phyloP scores from a whole-genome alignment of 1,284 basidiomycete genomes.

The Cryptococcus jaspeensis region DNA sequence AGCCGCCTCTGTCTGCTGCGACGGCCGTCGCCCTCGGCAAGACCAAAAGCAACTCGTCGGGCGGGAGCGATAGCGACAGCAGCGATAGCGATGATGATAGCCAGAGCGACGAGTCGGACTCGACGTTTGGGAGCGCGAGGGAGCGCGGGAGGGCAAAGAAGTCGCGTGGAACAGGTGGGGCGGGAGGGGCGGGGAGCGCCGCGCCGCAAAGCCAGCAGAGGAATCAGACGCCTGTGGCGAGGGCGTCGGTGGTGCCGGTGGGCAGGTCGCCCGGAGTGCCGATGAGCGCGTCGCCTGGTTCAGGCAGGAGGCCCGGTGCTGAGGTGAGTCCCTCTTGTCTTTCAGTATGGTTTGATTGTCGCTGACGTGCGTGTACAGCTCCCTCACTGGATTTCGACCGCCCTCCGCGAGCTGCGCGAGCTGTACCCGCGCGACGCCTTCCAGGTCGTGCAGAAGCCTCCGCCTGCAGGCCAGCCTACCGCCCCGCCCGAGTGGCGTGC shows the following conservation, averaged over 20 bases:
- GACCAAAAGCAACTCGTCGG: no score
- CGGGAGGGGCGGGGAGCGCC: slow-evolving; percentile 75
- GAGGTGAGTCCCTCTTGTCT: slow-evolving; percentile 7
- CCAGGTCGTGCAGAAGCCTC: slow-evolving; percentile 63
- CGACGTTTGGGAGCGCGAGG: slow-evolving; percentile 64
- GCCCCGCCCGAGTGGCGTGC: slow-evolving; percentile 79
- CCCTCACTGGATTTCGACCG: slow-evolving; percentile 69
- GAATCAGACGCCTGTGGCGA: slow-evolving; percentile 13
- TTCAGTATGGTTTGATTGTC: not conserved
- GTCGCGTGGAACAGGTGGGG: no score
- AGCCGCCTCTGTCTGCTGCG: no score
- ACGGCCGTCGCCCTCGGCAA: no score
- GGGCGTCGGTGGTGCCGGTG: not conserved
- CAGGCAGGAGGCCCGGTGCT: slow-evolving; percentile 5
- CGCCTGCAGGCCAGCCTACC: slow-evolving; percentile 55
- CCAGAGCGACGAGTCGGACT: slow-evolving; percentile 34
- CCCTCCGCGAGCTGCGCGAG: slow-evolving; percentile 64
- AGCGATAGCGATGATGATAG: not conserved
- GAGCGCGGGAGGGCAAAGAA: slow-evolving; percentile 81
- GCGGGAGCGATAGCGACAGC: not conserved
- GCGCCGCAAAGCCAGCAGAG: not conserved
- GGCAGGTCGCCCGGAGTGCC: slow-evolving; percentile 1
- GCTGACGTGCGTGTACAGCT: slow-evolving; percentile 43
- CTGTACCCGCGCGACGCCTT: slow-evolving; percentile 82
- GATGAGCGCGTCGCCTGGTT: slow-evolving; percentile 7